Evolutionary conservation across 2,329 filamentous ascomycete genomes (phyloP), one percentile per base, ranked within the genome.

Genomic region (Diaporthe vexans): DNA sequence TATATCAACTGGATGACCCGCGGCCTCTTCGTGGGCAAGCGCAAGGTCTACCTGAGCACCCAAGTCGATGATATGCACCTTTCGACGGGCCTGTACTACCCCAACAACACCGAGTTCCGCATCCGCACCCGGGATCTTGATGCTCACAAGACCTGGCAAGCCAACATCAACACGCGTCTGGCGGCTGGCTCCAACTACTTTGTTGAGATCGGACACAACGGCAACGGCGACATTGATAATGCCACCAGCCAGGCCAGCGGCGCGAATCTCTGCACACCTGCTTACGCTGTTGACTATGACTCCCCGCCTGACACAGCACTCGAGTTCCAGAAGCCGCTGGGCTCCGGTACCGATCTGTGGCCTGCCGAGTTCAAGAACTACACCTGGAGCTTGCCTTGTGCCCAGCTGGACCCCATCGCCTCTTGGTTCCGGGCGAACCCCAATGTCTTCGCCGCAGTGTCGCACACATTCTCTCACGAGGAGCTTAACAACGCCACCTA

Each of bases 61-160:
- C 89, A 91, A 78, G 87, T 92, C 43, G 91, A 92, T 77, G 91
- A 92, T 77, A 89, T 92, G 84, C 89, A 91, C 77, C 83, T 92
- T 26, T 82, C 84, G 51, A 86, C 87, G 4, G 85, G 85, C 15
- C 83, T 89, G 48, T 90, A 89, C 79, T 77, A 80, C 24, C 88
- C 89, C 1, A 76, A 77, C n/a, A 85, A 84, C 8, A 83, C 80
- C 0, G 84, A 82, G 8, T 92, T 89, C 82, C 86, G 88, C 26
- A 83, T 89, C 76, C 83, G 82, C 43, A 78, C 85, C 9, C 81
- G 79, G 9, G 89, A 91, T 78, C 77, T 91, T 76, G 80, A 83
- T n/a, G 82, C 82, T 13, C 84, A 89, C 77, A 80, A 83, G 24
- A 78, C 79, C 4, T 91, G 86, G 85, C 83, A 81, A 74, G 73